These are phyloP conservation scores for Paraphoma chrysanthemicola DNA, from an alignment of 2,329 filamentous ascomycete genomes.

Conservation along the genomic window DNA sequence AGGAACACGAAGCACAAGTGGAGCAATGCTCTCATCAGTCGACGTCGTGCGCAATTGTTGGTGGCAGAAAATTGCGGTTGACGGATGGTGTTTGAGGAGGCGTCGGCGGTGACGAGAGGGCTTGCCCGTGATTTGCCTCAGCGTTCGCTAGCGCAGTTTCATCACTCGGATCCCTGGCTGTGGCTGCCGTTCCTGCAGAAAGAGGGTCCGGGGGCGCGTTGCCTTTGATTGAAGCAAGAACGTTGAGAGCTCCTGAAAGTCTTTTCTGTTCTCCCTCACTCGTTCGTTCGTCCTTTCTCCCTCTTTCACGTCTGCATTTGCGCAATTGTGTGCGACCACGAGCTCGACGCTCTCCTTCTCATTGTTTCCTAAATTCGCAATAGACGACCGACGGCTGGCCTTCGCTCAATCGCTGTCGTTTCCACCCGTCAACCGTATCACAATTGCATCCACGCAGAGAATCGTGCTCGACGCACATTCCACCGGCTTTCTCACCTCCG, in stretches of 20 bases:
- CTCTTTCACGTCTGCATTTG: slow-evolving; percentile 11
- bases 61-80: slow-evolving; percentile 5
- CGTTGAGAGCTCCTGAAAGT: slow-evolving; percentile 11
- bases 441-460: slow-evolving; percentile 14
- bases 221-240: slow-evolving; percentile 14
- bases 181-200: slow-evolving; percentile 30
- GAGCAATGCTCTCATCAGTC: slow-evolving; percentile 8
- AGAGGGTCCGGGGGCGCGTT: slow-evolving; percentile 19
- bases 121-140: slow-evolving; percentile 27
- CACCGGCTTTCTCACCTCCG: slow-evolving; percentile 15
- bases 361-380: slow-evolving; percentile 5
- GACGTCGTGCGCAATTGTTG: slow-evolving; percentile 11
- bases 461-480: slow-evolving; percentile 46
- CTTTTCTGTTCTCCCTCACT: slow-evolving; percentile 16
- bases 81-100: slow-evolving; percentile 8
- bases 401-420: slow-evolving; percentile 38
- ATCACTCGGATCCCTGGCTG: slow-evolving; percentile 16
- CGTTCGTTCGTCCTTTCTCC: slow-evolving; percentile 15
- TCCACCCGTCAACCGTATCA: slow-evolving; percentile 20
- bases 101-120: slow-evolving; percentile 12
- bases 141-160: slow-evolving; percentile 24
- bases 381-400: slow-evolving; percentile 37
- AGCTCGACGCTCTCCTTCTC: slow-evolving; percentile 32
- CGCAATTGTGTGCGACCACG: slow-evolving; percentile 21
- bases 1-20: slow-evolving; percentile 1